Evolutionary conservation across 78 protist genomes (phyloP).

Genomic region (Dictyostelium capitatum): DNA sequence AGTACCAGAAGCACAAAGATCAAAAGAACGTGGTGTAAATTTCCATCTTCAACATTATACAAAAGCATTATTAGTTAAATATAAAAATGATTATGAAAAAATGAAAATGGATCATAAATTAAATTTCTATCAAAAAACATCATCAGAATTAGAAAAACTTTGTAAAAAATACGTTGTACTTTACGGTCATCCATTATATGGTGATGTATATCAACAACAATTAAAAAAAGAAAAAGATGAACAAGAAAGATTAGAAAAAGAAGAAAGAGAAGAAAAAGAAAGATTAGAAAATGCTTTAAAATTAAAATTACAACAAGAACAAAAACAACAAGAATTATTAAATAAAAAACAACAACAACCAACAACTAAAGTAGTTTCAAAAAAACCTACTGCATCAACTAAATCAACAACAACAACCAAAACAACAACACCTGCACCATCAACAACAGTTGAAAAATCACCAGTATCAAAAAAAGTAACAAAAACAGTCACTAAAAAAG

Average conservation of each 20-base stretch:
- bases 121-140: conserved; percentile 54
- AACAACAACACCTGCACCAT: background rate
- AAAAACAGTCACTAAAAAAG: background rate
- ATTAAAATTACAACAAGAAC: background rate
- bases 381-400: background rate
- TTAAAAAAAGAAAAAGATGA: background rate
- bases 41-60: conserved; percentile 46
- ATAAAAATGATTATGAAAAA: conserved; percentile 58
- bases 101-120: conserved; percentile 73
- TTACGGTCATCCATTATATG: conserved; percentile 62
- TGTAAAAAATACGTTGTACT: conserved; percentile 48
- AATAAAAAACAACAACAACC: background rate
- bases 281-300: background rate
- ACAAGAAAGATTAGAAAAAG: background rate
- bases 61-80: conserved; percentile 39
- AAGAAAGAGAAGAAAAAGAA: background rate
- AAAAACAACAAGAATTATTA: background rate
- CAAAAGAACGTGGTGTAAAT: conserved; percentile 21
- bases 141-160: conserved; percentile 46
- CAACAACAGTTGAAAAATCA: background rate
- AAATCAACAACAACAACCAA: background rate
- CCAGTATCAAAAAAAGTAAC: background rate
- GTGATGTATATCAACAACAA: conserved; percentile 24
- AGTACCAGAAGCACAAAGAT: conserved; percentile 22
- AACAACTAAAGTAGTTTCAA: background rate